These are phyloP conservation scores for Tricholoma saponaceum DNA, from an alignment of 768 basidiomycete genomes.

Conservation along the genomic window DNA sequence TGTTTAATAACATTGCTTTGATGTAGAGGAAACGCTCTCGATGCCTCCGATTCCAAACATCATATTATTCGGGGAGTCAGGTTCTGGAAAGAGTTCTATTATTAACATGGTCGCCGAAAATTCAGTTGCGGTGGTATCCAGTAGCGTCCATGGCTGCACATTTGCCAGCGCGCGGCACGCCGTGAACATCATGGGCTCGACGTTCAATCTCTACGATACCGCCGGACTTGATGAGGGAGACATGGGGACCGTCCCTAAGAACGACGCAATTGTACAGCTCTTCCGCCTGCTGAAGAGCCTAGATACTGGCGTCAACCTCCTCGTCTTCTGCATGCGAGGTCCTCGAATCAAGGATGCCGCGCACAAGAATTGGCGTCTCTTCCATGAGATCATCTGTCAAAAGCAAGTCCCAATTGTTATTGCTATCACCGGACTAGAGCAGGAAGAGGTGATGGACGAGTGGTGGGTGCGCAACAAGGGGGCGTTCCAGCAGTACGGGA, in stretches of 20 bases:
- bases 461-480: slow-evolving; percentile 32
- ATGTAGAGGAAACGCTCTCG: not conserved
- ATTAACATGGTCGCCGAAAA: slow-evolving; percentile 34
- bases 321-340: slow-evolving; percentile 37
- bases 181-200: slow-evolving; percentile 17
- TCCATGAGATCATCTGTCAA: slow-evolving; percentile 31
- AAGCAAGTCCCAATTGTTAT: slow-evolving; percentile 34
- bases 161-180: slow-evolving; percentile 24
- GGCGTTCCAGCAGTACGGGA: slow-evolving; percentile 24
- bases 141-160: slow-evolving; percentile 30
- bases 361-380: slow-evolving; percentile 36
- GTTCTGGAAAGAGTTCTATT: slow-evolving; percentile 37
- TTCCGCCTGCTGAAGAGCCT: slow-evolving; percentile 30
- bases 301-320: slow-evolving; percentile 32
- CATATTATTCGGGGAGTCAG: slow-evolving; percentile 38
- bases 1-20: not conserved
- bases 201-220: slow-evolving; percentile 32
- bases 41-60: slow-evolving; percentile 20
- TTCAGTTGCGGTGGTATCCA: slow-evolving; percentile 25
- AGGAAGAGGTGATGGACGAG: slow-evolving; percentile 20
- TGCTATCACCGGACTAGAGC: slow-evolving; percentile 34
- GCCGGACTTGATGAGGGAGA: slow-evolving; percentile 34
- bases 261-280: slow-evolving; percentile 19
- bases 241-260: slow-evolving; percentile 13
- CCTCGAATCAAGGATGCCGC: slow-evolving; percentile 29